Percentiles rank a stretch among this genome's conserved stretches.
Evolutionary conservation across 176 grass and related monocot genomes (phyloP).

Genomic region (Canna indica): DNA sequence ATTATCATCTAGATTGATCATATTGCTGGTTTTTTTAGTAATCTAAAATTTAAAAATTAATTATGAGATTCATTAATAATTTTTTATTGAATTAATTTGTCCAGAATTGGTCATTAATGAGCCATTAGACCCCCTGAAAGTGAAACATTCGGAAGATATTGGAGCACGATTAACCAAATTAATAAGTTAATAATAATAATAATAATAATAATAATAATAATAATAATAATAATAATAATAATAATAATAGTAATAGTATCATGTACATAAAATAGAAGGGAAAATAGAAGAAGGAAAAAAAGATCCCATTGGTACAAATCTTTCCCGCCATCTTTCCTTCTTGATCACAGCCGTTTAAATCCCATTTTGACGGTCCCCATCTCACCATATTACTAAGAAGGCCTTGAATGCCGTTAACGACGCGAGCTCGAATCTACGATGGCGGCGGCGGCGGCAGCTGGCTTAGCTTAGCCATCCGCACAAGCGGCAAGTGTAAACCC

Average conservation of each 20-base stretch:
- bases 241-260: not conserved
- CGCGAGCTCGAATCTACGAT: not conserved
- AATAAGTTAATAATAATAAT: too few species aligned
- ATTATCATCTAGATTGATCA: too few species aligned
- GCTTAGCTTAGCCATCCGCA: not conserved
- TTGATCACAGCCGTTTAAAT: not conserved
- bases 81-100: too few species aligned
- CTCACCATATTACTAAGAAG: not conserved
- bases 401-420: not conserved
- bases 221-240: too few species aligned
- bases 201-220: too few species aligned
- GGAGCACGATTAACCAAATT: too few species aligned
- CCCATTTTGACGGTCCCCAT: not conserved
- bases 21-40: too few species aligned
- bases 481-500: not conserved
- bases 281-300: not conserved
- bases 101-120: too few species aligned
- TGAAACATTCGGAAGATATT: too few species aligned
- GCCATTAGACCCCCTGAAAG: too few species aligned
- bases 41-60: too few species aligned
- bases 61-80: too few species aligned
- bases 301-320: not conserved
- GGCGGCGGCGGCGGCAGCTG: not conserved
- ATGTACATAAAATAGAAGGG: not conserved
- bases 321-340: not conserved